Evolutionary conservation across 2,329 filamentous ascomycete genomes (phyloP).

Genomic region (Ascochyta lentis): DNA sequence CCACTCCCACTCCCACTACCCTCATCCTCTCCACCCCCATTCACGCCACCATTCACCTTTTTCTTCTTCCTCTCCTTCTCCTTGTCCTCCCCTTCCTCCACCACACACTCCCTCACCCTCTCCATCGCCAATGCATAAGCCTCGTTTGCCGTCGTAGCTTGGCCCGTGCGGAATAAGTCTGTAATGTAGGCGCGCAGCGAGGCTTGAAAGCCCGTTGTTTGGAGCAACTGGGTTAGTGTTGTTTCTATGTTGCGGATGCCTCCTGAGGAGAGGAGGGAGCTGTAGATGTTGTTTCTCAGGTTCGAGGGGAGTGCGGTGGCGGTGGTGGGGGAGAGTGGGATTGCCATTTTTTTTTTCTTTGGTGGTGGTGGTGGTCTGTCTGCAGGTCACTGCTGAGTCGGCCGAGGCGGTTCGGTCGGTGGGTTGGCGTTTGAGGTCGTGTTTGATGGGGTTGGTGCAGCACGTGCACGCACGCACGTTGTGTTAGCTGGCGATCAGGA

Average conservation of each 20-base stretch:
- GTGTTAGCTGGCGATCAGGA: conserved; percentile 7
- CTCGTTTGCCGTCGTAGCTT: conserved; percentile 64
- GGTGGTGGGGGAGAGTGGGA: conserved; percentile 42
- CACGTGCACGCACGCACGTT: neutral
- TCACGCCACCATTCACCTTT: conserved; percentile 24
- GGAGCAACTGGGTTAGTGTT: conserved; percentile 61
- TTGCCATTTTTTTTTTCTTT: conserved; percentile 20
- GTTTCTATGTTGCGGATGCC: conserved; percentile 63
- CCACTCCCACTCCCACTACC: too few species aligned
- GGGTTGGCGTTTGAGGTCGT: neutral
- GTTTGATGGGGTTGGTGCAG: conserved; percentile 6
- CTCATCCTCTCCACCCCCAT: conserved; percentile 35
- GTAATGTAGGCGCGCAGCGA: conserved; percentile 61
- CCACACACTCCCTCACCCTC: conserved; percentile 27
- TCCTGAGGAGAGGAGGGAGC: conserved; percentile 55
- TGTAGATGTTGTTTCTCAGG: conserved; percentile 52
- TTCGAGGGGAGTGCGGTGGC: conserved; percentile 50
- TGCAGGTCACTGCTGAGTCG: neutral
- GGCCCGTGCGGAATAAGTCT: conserved; percentile 63
- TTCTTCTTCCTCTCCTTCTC: neutral
- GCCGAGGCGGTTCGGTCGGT: neutral
- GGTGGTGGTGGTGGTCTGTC: neutral
- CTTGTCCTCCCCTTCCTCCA: conserved; percentile 2
- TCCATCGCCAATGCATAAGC: conserved; percentile 61
- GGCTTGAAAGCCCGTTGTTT: conserved; percentile 65